Evolutionary conservation across 2,329 filamentous ascomycete genomes (phyloP), one percentile per base, ranked within the genome.

Genomic region (Geosmithia flava): DNA sequence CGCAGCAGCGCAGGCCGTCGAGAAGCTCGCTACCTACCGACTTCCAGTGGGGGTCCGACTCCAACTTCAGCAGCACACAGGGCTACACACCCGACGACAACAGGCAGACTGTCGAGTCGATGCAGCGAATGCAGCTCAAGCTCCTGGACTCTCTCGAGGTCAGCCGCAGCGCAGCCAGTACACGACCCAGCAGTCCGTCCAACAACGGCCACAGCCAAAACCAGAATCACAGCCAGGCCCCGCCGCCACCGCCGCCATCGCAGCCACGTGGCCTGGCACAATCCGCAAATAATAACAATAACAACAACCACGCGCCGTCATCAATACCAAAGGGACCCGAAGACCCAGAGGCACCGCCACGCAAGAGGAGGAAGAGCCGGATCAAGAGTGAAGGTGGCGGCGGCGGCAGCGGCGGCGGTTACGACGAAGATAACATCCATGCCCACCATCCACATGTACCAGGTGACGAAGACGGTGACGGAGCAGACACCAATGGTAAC

Each of bases 41-140:
- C 47, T 68, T 84, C 43, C 75, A 77, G 52, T 87, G 80, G 76
- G 83, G 83, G 10, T 83, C 83, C 1, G 83, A 87, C 60, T 61
- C 72, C n/a, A 77, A 69, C 49, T 87, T 87, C 58, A 72, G 67
- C 51, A 62, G 65, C 20, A 60, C 70, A 6, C 75, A 78, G 54
- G 73, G 71, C n/a, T 87, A 81, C 55, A 65, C 76, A 7, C 75
- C 80, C 1, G 68, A 69, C 10, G 69, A 73, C 7, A 65, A 72
- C 50, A 72, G 76, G 54, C 79, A 82, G 39, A 77, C 77, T 2
- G 68, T 70, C 30, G 78, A 82, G 50, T 71, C 74, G 13, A 62
- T 81, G 30, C 72, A 76, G 39, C 70, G 74, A 51, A 68, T 72
- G 33, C 69, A 80, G 42, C 62, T 83, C 16, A 71, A 74, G 13